phyloP scores from a whole-genome alignment of 495 filamentous ascomycete species.

The Monascus purpureus region DNA sequence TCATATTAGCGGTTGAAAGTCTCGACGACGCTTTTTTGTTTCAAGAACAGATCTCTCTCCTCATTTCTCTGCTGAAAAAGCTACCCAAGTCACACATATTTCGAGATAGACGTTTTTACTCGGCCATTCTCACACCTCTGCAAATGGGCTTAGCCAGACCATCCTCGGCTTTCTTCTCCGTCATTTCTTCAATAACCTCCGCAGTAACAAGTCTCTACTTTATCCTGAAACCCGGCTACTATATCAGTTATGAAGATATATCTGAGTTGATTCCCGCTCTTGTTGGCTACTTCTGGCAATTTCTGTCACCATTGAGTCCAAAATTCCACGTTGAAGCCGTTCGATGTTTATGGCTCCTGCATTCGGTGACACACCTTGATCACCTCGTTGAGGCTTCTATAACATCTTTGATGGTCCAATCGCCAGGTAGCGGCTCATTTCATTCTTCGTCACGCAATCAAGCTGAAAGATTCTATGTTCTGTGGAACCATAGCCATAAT shows the following conservation, averaged over 20 bases:
- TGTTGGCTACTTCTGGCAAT: constrained; percentile 60
- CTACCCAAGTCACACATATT: constrained; percentile 39
- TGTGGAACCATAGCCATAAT: constrained; percentile 70
- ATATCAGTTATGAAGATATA: constrained; percentile 41
- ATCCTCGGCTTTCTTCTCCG: constrained; percentile 22
- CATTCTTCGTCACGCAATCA: constrained; percentile 22
- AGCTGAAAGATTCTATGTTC: constrained; percentile 46
- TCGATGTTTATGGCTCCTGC: constrained; percentile 71
- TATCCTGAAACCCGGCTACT: constrained; percentile 29
- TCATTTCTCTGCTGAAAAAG: constrained; percentile 45
- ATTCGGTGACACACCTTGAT: constrained; percentile 45
- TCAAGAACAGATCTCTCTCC: constrained; percentile 29
- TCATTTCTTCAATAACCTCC: constrained; percentile 44
- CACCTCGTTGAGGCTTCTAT: constrained; percentile 67
- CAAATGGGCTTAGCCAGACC: constrained; percentile 7
- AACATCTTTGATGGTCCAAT: constrained; percentile 53
- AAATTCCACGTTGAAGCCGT: constrained; percentile 92
- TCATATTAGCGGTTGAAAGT: constrained; percentile 23
- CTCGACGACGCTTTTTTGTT: constrained; percentile 12
- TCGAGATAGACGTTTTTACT: constrained; percentile 38
- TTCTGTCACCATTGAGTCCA: constrained; percentile 63
- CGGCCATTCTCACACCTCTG: constrained; percentile 33
- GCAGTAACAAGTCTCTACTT: constrained; percentile 50
- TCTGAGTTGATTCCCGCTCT: constrained; percentile 53
- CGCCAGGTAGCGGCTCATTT: constrained; percentile 10